Base-by-base conservation (phyloP, 163 green algal species). In the Chloroidium sp. region DNA sequence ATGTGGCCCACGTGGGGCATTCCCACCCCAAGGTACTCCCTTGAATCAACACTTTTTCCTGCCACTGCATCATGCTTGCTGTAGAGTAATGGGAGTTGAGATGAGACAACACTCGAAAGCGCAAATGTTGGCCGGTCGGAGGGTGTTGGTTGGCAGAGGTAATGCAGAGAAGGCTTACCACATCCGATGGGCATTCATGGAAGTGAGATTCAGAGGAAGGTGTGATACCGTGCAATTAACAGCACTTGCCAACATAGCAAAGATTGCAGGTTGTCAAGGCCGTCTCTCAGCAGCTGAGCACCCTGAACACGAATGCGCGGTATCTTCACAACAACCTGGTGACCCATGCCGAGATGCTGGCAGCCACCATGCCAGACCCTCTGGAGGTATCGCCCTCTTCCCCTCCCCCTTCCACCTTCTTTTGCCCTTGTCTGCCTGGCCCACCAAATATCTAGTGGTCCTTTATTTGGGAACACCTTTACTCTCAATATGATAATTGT, bases 1-100 rank as follows among this genome's bases (percentile, higher is more conserved):
- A 97, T 75, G 93, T 97, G 4, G 87, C 91, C 0, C 87, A 94
- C 81, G 85, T 96, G 1, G 93, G 93, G 0, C 93, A 97, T 79
- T 89, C 78, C 60, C 83, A 97, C 59, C 82, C 88, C 6, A 84
- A 89, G 85, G 91, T 94, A 62, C 64, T 10, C 6, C 64, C 8
- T n/a, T 6, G 57, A 61, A 2, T 2, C 12, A 2, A 64, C 74
- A 78, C 13, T 12, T 14, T 12, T 76, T 76, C 4, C 14, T n/a
- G 4, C 12, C 57, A 78, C 6, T 64, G 14, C 75, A 62, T 62
- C 75, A 64, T 64, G 75, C 64, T 72, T 72, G 64, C 8, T 72
- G 6, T 36, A 36, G 36, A 36, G 36, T 36, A 36, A 36, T 36
- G 36, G 36, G 36, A 36, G 36, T 36, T 36, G 36, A 36, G 36